phyloP scores from a whole-genome alignment of 2,329 filamentous ascomycete genomes.

The Microdochium nivale region DNA sequence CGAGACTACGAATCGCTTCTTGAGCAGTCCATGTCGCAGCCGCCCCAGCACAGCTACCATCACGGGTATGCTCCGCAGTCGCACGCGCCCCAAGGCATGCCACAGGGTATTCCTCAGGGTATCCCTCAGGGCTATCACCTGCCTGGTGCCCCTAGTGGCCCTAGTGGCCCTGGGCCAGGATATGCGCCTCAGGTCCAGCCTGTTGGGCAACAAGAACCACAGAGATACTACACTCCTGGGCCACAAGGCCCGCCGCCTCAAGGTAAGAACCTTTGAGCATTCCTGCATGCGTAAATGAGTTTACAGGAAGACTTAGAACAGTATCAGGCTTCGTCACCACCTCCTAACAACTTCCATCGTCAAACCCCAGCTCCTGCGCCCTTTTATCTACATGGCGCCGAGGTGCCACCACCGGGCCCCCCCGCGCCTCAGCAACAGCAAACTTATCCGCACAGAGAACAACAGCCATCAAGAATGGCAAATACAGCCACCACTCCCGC shows the following conservation, averaged over 20 bases:
- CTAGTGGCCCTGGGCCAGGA: constrained; percentile 14
- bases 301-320: constrained; percentile 24
- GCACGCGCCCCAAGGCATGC: constrained; percentile 32
- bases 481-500: constrained; percentile 38
- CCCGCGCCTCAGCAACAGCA: constrained; percentile 11
- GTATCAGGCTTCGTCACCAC: constrained; percentile 38
- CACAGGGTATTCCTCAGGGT: neutral
- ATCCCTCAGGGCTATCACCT: constrained; percentile 34
- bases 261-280: constrained; percentile 23
- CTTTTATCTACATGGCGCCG: constrained; percentile 57
- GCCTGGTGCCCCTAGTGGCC: constrained; percentile 19
- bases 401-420: constrained; percentile 34
- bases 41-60: constrained; percentile 71
- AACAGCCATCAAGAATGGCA: constrained; percentile 37
- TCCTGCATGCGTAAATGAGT: constrained; percentile 6
- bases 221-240: constrained; percentile 60
- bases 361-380: constrained; percentile 44
- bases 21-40: constrained; percentile 92
- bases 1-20: constrained; percentile 94
- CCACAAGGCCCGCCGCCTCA: constrained; percentile 29
- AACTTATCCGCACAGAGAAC: constrained; percentile 19
- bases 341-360: constrained; percentile 47
- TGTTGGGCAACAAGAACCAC: constrained; percentile 46
- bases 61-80: constrained; percentile 50
- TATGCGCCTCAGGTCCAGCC: constrained; percentile 33